Percentiles rank a stretch among this genome's conserved stretches.
Conservation (phyloP, 495 filamentous ascomycete genomes). For the Aspergillus baeticus region DNA sequence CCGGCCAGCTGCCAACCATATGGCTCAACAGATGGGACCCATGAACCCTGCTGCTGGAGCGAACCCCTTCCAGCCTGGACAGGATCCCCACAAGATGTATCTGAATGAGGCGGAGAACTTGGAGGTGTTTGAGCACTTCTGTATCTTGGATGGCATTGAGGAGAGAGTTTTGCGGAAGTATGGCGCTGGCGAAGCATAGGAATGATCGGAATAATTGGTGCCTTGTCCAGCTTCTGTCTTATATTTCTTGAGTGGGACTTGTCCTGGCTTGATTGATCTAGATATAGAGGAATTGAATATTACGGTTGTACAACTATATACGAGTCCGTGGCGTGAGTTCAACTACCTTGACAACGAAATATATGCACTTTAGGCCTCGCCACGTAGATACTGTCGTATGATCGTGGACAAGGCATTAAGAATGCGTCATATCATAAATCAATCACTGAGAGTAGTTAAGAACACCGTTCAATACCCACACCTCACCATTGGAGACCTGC, state of each 20-base stretch:
- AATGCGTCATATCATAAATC: slow-evolving; percentile 18
- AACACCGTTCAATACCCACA: slow-evolving; percentile 71
- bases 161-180: slow-evolving; percentile 66
- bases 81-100: slow-evolving; percentile 94
- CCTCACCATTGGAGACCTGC: slow-evolving; percentile 80
- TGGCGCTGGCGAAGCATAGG: slow-evolving; percentile 8
- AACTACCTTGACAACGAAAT: background rate
- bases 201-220: background rate
- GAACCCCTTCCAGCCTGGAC: slow-evolving; percentile 87
- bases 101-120: slow-evolving; percentile 89
- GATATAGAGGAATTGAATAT: slow-evolving; percentile 6
- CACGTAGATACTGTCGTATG: background rate
- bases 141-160: slow-evolving; percentile 83
- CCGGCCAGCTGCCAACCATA: slow-evolving; percentile 81
- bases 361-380: background rate
- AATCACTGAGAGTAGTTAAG: slow-evolving; percentile 53
- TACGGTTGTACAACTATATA: background rate
- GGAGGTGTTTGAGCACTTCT: slow-evolving; percentile 90
- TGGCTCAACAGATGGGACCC: slow-evolving; percentile 88
- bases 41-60: slow-evolving; percentile 67
- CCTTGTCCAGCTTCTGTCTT: background rate
- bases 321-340: background rate
- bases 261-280: background rate
- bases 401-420: background rate
- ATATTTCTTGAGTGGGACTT: background rate